Conservation (phyloP, 2,329 filamentous ascomycete species). For the Apiospora sp. region DNA sequence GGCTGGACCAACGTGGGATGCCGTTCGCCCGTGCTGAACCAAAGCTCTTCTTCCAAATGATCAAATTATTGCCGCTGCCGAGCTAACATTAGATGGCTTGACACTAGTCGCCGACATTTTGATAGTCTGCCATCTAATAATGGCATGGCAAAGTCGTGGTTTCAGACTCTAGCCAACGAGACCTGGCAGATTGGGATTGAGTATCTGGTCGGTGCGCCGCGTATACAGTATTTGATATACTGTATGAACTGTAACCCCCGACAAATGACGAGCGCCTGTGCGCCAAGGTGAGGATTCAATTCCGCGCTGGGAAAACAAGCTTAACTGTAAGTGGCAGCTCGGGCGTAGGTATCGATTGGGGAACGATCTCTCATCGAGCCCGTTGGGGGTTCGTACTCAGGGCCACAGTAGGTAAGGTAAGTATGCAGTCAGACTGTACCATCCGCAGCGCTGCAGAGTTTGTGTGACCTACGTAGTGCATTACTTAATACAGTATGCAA, state of each 20-base stretch:
- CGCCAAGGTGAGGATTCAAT: neutral
- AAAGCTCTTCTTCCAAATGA: neutral
- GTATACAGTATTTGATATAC: neutral
- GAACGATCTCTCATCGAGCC: slow-evolving; percentile 5
- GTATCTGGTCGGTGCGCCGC: neutral
- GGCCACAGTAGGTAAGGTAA: too few relatives aligned
- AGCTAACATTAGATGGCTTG: slow-evolving; percentile 2
- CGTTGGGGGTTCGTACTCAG: neutral
- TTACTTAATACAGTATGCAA: neutral
- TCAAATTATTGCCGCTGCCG: neutral
- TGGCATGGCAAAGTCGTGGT: slow-evolving; percentile 18
- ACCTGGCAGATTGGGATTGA: neutral
- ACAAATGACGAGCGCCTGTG: neutral
- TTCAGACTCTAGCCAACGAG: slow-evolving; percentile 6
- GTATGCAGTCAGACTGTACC: too few relatives aligned
- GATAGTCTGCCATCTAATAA: slow-evolving; percentile 7
- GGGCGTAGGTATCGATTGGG: slow-evolving; percentile 13
- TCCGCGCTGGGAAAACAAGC: slow-evolving; percentile 4
- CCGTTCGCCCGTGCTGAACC: neutral
- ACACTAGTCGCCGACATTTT: neutral
- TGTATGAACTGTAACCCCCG: neutral
- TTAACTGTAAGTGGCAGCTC: neutral
- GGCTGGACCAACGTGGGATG: neutral
- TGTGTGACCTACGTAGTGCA: neutral
- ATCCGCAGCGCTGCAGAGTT: neutral